A percentile compares a stretch with the other conserved stretches of the same genome.
Conservation (phyloP, 345 rosid genomes). For the Hibiscus tridactylites region DNA sequence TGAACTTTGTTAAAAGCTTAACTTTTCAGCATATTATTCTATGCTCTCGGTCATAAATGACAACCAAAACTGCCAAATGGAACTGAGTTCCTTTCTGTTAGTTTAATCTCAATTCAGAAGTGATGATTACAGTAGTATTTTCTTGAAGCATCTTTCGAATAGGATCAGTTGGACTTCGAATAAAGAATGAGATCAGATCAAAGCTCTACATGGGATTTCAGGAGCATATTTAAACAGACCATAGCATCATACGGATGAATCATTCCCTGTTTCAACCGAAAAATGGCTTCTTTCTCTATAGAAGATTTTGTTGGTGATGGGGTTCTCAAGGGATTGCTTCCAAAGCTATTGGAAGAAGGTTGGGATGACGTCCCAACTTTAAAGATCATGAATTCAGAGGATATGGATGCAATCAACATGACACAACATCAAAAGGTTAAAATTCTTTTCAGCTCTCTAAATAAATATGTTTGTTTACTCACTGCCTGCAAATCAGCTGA, state of each 20-base stretch:
- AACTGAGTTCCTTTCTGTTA: background rate
- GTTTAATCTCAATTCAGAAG: no score
- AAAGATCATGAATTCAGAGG: slow-evolving; percentile 57
- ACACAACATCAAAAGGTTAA: slow-evolving; percentile 46
- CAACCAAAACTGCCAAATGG: background rate
- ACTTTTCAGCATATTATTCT: background rate
- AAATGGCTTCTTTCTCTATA: slow-evolving; percentile 52
- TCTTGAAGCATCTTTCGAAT: background rate
- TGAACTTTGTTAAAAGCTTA: background rate
- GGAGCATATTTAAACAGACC: background rate
- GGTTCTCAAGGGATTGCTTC: slow-evolving; percentile 34
- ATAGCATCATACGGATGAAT: background rate
- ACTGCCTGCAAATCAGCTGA: background rate
- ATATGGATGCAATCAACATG: slow-evolving; percentile 46
- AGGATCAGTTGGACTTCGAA: background rate
- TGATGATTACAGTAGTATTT: background rate
- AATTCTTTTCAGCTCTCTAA: background rate
- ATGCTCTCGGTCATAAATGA: background rate
- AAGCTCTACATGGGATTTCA: no score
- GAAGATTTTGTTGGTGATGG: slow-evolving; percentile 59
- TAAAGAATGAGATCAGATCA: no score
- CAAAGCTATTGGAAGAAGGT: slow-evolving; percentile 53
- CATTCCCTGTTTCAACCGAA: slow-evolving; percentile 5
- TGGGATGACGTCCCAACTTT: slow-evolving; percentile 72
- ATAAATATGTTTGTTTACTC: background rate